These are phyloP conservation scores for Fraxinus greggii DNA, from an alignment of 305 asterid species.

Conservation along the genomic window DNA sequence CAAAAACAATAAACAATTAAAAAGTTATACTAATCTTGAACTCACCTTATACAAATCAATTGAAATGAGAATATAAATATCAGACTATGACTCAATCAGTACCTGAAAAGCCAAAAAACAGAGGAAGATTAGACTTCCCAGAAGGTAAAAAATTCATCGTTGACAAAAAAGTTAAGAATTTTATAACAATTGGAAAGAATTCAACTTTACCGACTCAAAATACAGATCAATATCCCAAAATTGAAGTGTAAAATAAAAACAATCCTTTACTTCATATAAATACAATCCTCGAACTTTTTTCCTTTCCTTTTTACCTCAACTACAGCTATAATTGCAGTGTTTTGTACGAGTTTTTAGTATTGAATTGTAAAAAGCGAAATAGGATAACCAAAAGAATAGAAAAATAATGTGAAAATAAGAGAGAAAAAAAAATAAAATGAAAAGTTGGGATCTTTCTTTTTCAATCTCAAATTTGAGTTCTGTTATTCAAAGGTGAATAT, in stretches of 20 bases:
- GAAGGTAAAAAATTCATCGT: slow-evolving; percentile 4
- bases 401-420: slow-evolving; percentile 2
- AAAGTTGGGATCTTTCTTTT: slow-evolving; percentile 22
- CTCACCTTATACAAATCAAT: slow-evolving; percentile 18
- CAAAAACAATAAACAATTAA: not conserved
- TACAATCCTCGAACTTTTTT: slow-evolving; percentile 11
- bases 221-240: slow-evolving; percentile 16
- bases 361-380: slow-evolving; percentile 4
- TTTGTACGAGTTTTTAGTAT: not conserved
- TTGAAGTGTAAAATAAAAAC: not conserved
- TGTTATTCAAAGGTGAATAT: slow-evolving; percentile 5
- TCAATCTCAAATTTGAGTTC: slow-evolving; percentile 1
- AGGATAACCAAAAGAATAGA: slow-evolving; percentile 6
- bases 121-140: not conserved
- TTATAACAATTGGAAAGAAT: not conserved
- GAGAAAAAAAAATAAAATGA: not conserved
- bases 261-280: slow-evolving; percentile 5
- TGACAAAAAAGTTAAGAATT: not conserved
- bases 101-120: slow-evolving; percentile 21
- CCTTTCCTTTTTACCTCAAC: slow-evolving; percentile 3
- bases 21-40: slow-evolving; percentile 6
- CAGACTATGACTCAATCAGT: slow-evolving; percentile 15
- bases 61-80: slow-evolving; percentile 13
- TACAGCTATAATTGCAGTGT: not conserved
- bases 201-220: slow-evolving; percentile 23